Evolutionary conservation across 805 yeast genomes (phyloP).

Genomic region (Kodamaea fukazawae): DNA sequence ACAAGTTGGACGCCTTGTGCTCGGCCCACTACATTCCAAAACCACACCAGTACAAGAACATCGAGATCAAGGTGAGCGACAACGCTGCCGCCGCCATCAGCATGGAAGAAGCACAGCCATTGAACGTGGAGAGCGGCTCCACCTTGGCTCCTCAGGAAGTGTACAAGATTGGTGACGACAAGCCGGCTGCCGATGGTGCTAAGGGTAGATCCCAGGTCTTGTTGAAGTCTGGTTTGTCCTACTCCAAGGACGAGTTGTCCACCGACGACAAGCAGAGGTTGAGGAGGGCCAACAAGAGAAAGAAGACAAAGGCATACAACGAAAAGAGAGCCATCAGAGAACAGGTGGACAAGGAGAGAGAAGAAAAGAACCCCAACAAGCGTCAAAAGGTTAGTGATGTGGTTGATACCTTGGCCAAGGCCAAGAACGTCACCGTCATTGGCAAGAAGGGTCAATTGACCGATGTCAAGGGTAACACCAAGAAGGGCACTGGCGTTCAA

Average conservation of each 20-base stretch:
- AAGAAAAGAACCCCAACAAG: slow-evolving; percentile 32
- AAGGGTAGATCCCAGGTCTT: slow-evolving; percentile 53
- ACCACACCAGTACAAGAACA: slow-evolving; percentile 68
- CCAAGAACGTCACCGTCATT: slow-evolving; percentile 75
- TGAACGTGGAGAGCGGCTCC: slow-evolving; percentile 67
- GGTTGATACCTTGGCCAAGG: slow-evolving; percentile 65
- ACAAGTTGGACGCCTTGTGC: slow-evolving; percentile 80
- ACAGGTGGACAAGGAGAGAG: slow-evolving; percentile 23
- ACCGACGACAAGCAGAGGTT: slow-evolving; percentile 84
- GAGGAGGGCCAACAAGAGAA: slow-evolving; percentile 83
- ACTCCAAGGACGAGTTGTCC: slow-evolving; percentile 76
- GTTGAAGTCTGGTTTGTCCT: slow-evolving; percentile 73
- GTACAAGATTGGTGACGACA: slow-evolving; percentile 53
- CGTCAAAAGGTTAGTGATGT: slow-evolving; percentile 60
- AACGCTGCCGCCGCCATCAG: slow-evolving; percentile 73
- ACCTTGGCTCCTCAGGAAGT: slow-evolving; percentile 95
- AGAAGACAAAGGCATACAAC: slow-evolving; percentile 56
- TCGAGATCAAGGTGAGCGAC: slow-evolving; percentile 69
- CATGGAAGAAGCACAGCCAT: slow-evolving; percentile 97
- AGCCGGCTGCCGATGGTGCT: slow-evolving; percentile 26
- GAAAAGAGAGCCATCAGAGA: slow-evolving; percentile 30
- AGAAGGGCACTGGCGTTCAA: slow-evolving; percentile 40
- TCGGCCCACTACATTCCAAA: slow-evolving; percentile 96
- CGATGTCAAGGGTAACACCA: slow-evolving; percentile 67
- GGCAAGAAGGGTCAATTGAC: slow-evolving; percentile 73